Percentiles rank a stretch among this genome's conserved stretches.
phyloP scores from a whole-genome alignment of 495 filamentous ascomycete genomes.

The Copromyces sp. region DNA sequence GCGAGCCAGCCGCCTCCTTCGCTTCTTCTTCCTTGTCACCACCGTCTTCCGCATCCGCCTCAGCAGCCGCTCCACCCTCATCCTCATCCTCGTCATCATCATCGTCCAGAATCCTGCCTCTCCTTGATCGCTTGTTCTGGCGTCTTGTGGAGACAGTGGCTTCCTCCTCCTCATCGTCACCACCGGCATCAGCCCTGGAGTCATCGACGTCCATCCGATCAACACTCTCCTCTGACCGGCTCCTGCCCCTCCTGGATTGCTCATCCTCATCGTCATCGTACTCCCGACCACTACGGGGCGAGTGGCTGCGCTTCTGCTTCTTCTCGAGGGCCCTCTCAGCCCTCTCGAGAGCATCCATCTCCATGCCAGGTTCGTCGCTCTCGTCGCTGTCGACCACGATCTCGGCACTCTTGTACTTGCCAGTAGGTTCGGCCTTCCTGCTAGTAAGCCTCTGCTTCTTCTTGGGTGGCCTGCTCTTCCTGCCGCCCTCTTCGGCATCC shows the following conservation, averaged over 20 bases:
- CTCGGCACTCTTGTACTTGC: slow-evolving; percentile 72
- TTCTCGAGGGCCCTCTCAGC: slow-evolving; percentile 30
- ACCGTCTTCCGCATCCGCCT: not conserved
- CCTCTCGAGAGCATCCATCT: slow-evolving; percentile 23
- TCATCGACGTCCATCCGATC: slow-evolving; percentile 13
- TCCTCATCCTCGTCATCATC: slow-evolving; percentile 23
- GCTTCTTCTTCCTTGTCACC: slow-evolving; percentile 6
- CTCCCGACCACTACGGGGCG: not conserved
- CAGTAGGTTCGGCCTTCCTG: slow-evolving; percentile 31
- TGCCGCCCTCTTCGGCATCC: slow-evolving; percentile 30
- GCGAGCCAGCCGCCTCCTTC: not conserved
- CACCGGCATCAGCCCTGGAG: slow-evolving; percentile 19
- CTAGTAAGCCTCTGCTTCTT: slow-evolving; percentile 54
- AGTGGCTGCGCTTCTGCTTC: slow-evolving; percentile 10
- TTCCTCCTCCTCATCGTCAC: slow-evolving; percentile 22
- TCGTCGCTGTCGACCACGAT: slow-evolving; percentile 64
- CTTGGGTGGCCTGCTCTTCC: slow-evolving; percentile 37
- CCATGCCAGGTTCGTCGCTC: slow-evolving; percentile 29
- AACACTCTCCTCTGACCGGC: slow-evolving; percentile 33
- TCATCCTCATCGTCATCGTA: slow-evolving; percentile 13
- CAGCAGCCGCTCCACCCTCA: slow-evolving; percentile 2
- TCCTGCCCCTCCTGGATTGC: slow-evolving; percentile 26
- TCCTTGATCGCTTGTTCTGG: slow-evolving; percentile 17
- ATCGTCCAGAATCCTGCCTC: slow-evolving; percentile 26
- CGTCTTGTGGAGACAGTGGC: slow-evolving; percentile 1